Evolutionary conservation across 139 green algal species (phyloP).

Genomic region (Ulvella scutata): DNA sequence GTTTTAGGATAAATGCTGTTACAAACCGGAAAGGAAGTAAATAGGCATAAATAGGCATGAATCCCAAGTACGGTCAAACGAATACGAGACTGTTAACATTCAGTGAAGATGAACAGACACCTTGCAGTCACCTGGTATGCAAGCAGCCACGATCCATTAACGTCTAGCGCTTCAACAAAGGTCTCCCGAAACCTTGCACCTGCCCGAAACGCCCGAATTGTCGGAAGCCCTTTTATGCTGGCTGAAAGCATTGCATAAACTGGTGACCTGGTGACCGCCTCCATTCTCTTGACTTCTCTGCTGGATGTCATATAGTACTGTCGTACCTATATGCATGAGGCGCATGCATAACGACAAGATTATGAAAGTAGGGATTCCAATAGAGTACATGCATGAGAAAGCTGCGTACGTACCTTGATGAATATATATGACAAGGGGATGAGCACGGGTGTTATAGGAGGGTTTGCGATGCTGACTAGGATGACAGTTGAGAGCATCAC

Average conservation of each 20-base stretch:
- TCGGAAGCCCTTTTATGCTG: slow-evolving; percentile 72
- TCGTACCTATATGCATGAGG: too few species aligned
- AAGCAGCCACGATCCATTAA: slow-evolving; percentile 48
- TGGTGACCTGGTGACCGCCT: slow-evolving; percentile 62
- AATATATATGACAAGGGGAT: slow-evolving; percentile 41
- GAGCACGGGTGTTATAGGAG: slow-evolving; percentile 56
- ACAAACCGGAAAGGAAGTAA: too few species aligned
- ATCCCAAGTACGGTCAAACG: too few species aligned
- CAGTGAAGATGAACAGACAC: too few species aligned
- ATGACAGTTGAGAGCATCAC: slow-evolving; percentile 8
- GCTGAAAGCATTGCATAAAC: slow-evolving; percentile 70
- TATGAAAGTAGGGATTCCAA: too few species aligned
- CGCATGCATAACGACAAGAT: too few species aligned
- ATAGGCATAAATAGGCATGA: too few species aligned
- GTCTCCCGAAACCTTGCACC: slow-evolving; percentile 26
- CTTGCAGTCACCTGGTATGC: slow-evolving; percentile 32
- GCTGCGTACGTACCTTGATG: too few species aligned
- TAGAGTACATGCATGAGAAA: too few species aligned
- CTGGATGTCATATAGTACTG: slow-evolving; percentile 48
- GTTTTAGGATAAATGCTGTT: too few species aligned
- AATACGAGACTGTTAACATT: too few species aligned
- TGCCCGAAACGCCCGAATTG: slow-evolving; percentile 76
- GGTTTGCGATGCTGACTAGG: slow-evolving; percentile 42
- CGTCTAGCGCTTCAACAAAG: slow-evolving; percentile 32
- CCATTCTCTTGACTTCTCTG: slow-evolving; percentile 87